These are phyloP conservation scores for Lactarius evosmus DNA, from an alignment of 768 basidiomycete genomes.

Conservation along the genomic window DNA sequence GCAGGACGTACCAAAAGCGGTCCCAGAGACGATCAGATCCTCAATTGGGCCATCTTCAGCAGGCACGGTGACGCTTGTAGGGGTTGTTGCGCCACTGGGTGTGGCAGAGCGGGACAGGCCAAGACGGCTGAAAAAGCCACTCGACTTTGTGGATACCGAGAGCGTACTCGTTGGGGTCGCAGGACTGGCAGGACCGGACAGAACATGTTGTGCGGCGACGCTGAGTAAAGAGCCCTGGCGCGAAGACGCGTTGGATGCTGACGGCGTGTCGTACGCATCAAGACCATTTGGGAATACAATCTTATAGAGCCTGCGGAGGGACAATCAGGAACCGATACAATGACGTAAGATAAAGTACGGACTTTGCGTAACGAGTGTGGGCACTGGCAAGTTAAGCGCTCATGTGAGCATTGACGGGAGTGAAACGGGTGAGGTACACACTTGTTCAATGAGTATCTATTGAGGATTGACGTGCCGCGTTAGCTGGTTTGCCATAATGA, in stretches of 20 bases:
- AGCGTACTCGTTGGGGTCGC: conserved; percentile 24
- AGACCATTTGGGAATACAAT: conserved; percentile 63
- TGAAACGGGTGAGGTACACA: conserved; percentile 29
- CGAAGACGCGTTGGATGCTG: conserved; percentile 38
- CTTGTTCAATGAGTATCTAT: conserved; percentile 55
- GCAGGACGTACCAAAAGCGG: conserved; percentile 61
- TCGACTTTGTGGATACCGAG: conserved; percentile 16
- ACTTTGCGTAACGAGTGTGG: conserved; percentile 75
- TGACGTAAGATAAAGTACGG: conserved; percentile 20
- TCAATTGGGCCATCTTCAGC: conserved; percentile 56
- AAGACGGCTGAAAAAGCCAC: conserved; percentile 33
- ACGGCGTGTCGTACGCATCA: conserved; percentile 42
- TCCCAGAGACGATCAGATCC: conserved; percentile 69
- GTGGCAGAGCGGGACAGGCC: conserved; percentile 29
- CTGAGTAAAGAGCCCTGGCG: conserved; percentile 35
- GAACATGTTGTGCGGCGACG: conserved; percentile 13
- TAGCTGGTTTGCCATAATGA: not conserved
- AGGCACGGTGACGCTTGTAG: conserved; percentile 1
- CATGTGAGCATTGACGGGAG: not conserved
- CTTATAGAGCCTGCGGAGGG: conserved; percentile 52
- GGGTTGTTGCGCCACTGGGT: conserved; percentile 24
- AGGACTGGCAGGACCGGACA: conserved; percentile 27
- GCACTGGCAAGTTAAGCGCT: conserved; percentile 41
- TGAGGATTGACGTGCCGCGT: conserved; percentile 18
- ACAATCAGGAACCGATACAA: not conserved